phyloP scores from a whole-genome alignment of 371 early-diverging fungal species.

The Homolaphlyctis polyrhiza region DNA sequence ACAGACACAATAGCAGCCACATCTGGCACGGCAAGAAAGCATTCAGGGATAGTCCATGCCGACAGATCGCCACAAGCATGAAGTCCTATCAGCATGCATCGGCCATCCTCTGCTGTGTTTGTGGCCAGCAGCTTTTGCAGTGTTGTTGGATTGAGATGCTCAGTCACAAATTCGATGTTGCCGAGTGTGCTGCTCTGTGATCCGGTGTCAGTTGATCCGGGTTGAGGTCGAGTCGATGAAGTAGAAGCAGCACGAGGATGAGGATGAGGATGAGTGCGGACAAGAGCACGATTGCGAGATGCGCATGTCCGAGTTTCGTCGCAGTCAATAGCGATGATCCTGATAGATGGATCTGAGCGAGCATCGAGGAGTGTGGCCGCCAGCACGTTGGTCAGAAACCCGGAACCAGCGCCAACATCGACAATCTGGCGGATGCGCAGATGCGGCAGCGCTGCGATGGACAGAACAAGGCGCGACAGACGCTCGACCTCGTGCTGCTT shows the following conservation, averaged over 20 bases:
- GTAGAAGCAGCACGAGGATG: no score
- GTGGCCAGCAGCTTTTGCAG: constrained; percentile 26
- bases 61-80: constrained; percentile 83
- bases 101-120: neutral
- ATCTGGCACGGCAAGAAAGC: constrained; percentile 35
- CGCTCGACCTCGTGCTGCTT: constrained; percentile 24
- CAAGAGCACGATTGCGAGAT: no score
- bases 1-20: neutral
- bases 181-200: no score
- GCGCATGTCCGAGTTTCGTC: constrained; percentile 67
- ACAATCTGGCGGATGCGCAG: neutral
- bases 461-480: neutral
- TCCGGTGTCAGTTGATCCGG: no score
- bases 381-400: neutral
- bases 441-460: neutral
- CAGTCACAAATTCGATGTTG: no score
- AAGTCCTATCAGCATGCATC: constrained; percentile 70
- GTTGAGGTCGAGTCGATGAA: no score
- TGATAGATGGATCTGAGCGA: constrained; percentile 2
- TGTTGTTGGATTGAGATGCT: no score
- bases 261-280: no score
- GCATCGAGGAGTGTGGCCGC: neutral
- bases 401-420: neutral
- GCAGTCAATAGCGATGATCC: constrained; percentile 64
- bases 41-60: constrained; percentile 61